Percentiles rank a stretch among this genome's conserved stretches.
These are phyloP conservation scores for Rhynchosporium agropyri DNA, from an alignment of 2,329 filamentous ascomycete species.

Conservation along the genomic window DNA sequence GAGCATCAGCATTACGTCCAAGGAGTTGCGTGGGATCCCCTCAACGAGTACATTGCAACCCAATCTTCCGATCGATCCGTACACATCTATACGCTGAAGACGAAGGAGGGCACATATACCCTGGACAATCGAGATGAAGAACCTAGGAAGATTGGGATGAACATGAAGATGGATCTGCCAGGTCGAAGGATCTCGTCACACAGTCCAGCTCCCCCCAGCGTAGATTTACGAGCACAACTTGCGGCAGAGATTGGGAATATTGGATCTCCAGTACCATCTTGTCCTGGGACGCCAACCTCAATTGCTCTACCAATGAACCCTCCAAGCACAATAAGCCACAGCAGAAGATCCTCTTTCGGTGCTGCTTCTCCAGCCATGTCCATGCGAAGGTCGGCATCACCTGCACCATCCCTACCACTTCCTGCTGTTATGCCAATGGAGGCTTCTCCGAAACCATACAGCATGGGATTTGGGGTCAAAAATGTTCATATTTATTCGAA, in stretches of 20 bases:
- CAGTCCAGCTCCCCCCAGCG: constrained; percentile 88
- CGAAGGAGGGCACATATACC: constrained; percentile 93
- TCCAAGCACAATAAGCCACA: constrained; percentile 84
- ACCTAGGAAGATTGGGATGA: constrained; percentile 77
- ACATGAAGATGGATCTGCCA: constrained; percentile 84
- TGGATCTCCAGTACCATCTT: constrained; percentile 85
- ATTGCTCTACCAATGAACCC: constrained; percentile 94
- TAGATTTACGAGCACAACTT: constrained; percentile 63
- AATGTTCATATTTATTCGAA: constrained; percentile 94
- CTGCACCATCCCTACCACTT: constrained; percentile 88
- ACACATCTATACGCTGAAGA: constrained; percentile 94
- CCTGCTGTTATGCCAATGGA: constrained; percentile 95
- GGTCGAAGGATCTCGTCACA: constrained; percentile 85
- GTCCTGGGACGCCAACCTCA: constrained; percentile 90
- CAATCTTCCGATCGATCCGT: constrained; percentile 98
- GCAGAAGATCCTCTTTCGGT: constrained; percentile 89
- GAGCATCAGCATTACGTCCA: constrained; percentile 99
- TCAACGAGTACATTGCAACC: constrained; percentile 97
- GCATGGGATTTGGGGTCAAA: constrained; percentile 63
- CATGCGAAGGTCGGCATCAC: constrained; percentile 83
- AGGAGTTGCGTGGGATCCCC: constrained; percentile 95
- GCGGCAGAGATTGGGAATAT: constrained; percentile 59
- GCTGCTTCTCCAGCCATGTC: constrained; percentile 65
- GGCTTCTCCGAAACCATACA: constrained; percentile 74
- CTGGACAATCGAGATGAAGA: constrained; percentile 63